A percentile compares a stretch with the other conserved stretches of the same genome.
Evolutionary conservation across 208 protist genomes (phyloP).

Genomic region (Lotmaria passim): DNA sequence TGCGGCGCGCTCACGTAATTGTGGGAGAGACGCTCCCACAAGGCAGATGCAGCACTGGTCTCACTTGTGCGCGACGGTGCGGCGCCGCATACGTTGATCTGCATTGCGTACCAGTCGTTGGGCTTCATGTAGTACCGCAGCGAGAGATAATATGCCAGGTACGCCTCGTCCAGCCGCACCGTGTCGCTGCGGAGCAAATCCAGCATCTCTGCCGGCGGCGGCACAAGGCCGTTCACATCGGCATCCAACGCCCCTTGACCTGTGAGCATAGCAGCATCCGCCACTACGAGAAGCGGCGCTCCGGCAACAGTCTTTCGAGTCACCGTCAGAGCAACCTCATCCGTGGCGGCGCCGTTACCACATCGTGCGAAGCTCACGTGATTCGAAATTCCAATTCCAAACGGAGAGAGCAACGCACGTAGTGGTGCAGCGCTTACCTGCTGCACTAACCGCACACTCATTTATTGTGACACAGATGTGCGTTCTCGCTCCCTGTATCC

Average conservation of each 20-base stretch:
- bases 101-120: slow-evolving; percentile 28
- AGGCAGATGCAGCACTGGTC: neutral
- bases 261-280: slow-evolving; percentile 35
- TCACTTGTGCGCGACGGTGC: neutral
- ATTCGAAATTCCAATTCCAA: slow-evolving; percentile 38
- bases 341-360: neutral
- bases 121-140: slow-evolving; percentile 20
- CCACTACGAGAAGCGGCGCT: slow-evolving; percentile 21
- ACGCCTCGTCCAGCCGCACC: slow-evolving; percentile 19
- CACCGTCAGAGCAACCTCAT: neutral
- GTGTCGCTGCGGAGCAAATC: slow-evolving; percentile 17
- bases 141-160: slow-evolving; percentile 41
- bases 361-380: slow-evolving; percentile 10
- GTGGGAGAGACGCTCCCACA: slow-evolving; percentile 22
- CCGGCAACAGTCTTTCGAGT: slow-evolving; percentile 12
- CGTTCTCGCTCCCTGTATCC: too few species aligned
- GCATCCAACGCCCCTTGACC: slow-evolving; percentile 36
- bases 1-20: slow-evolving; percentile 36
- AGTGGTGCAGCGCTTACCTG: neutral
- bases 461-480: too few species aligned
- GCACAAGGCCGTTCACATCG: slow-evolving; percentile 40
- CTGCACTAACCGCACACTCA: neutral
- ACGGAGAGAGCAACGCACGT: slow-evolving; percentile 24
- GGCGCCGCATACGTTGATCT: slow-evolving; percentile 11
- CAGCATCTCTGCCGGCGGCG: slow-evolving; percentile 41